Evolutionary conservation across 2,329 filamentous ascomycete genomes (phyloP).

Genomic region (Tetracladium maxilliforme): DNA sequence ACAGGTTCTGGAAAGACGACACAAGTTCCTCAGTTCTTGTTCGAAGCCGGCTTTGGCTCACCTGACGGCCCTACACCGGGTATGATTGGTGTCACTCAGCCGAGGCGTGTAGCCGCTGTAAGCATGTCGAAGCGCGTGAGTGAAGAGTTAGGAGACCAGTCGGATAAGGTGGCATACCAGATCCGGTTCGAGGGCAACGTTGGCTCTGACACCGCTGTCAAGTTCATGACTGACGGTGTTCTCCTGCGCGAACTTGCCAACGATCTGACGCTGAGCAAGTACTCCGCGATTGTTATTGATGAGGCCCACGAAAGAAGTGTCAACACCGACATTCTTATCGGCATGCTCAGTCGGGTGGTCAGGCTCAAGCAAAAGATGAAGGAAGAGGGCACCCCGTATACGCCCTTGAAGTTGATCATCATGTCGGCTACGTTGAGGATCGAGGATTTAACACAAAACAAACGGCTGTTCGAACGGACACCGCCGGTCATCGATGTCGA

Average conservation of each 20-base stretch:
- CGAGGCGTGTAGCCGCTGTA: constrained; percentile 83
- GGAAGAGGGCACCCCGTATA: constrained; percentile 52
- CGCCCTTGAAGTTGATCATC: constrained; percentile 83
- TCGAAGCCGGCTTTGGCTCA: constrained; percentile 82
- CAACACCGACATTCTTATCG: constrained; percentile 96
- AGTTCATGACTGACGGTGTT: constrained; percentile 99
- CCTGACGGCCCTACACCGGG: constrained; percentile 67
- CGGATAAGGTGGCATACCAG: constrained; percentile 74
- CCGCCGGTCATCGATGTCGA: constrained; percentile 83
- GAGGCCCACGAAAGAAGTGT: constrained; percentile 95
- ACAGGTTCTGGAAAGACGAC: constrained; percentile 98
- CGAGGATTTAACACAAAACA: constrained; percentile 78
- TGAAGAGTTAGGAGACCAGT: constrained; percentile 67
- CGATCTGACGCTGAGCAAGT: constrained; percentile 77
- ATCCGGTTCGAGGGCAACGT: constrained; percentile 88
- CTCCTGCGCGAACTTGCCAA: constrained; percentile 80
- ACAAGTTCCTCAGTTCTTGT: constrained; percentile 91
- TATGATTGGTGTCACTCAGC: constrained; percentile 91
- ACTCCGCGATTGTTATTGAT: constrained; percentile 88
- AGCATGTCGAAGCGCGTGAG: constrained; percentile 91
- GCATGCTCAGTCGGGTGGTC: constrained; percentile 88
- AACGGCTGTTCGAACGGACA: constrained; percentile 58
- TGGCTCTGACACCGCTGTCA: constrained; percentile 70
- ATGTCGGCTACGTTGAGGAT: constrained; percentile 95
- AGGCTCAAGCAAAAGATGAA: constrained; percentile 66